phyloP scores from a whole-genome alignment of 345 rosid species.

The Eucalyptus pumila region DNA sequence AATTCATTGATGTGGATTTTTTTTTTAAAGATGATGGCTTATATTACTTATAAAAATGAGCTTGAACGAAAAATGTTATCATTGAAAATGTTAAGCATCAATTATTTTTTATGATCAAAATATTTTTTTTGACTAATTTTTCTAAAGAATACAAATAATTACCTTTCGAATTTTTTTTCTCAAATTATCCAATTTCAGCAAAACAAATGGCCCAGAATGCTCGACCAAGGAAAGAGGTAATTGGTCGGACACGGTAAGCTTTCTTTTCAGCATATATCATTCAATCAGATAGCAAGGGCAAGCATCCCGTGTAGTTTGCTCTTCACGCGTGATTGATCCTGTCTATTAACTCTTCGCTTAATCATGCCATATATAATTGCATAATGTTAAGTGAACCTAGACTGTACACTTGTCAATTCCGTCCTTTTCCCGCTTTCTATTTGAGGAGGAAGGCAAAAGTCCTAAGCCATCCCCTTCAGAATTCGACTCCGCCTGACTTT shows the following conservation, averaged over 20 bases:
- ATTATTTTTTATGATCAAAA: too few species aligned
- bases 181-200: neutral
- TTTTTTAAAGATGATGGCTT: too few species aligned
- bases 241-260: neutral
- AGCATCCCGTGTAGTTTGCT: too few species aligned
- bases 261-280: neutral
- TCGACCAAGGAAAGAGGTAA: neutral
- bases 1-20: neutral
- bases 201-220: neutral
- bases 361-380: neutral
- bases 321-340: neutral
- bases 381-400: neutral
- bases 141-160: neutral
- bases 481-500: neutral
- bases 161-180: fast-evolving
- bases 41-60: too few species aligned
- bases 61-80: too few species aligned
- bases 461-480: neutral
- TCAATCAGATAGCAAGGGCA: neutral
- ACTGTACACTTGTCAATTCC: neutral
- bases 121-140: neutral
- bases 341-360: neutral
- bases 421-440: neutral
- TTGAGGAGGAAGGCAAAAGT: neutral
- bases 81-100: too few species aligned